Conservation (phyloP, 2,329 filamentous ascomycete species). For the Colletotrichum falcatum region DNA sequence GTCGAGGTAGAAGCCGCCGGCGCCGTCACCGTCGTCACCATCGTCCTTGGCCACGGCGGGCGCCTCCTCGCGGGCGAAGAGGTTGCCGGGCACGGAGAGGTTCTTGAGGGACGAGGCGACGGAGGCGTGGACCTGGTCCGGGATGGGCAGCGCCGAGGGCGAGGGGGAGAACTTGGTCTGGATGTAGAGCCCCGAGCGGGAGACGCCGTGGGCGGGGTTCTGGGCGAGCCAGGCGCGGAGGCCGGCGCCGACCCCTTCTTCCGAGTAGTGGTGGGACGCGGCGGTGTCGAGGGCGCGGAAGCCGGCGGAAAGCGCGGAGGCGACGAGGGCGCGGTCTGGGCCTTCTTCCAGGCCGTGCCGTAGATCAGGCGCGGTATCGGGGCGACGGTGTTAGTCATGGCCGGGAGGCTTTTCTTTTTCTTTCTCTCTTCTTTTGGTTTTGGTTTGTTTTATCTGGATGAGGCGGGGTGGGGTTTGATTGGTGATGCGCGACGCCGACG, state of each 20-base stretch:
- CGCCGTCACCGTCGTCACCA: too few species aligned
- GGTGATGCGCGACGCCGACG: neutral
- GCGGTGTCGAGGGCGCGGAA: constrained; percentile 84
- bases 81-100: constrained; percentile 57
- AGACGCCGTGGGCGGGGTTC: constrained; percentile 14
- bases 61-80: constrained; percentile 14
- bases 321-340: constrained; percentile 75
- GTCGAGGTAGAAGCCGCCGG: constrained; percentile 68
- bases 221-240: constrained; percentile 56
- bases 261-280: constrained; percentile 81
- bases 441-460: too few species aligned
- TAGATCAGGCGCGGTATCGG: constrained; percentile 72
- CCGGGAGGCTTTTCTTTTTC: neutral
- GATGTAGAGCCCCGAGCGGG: constrained; percentile 58
- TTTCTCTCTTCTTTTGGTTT: too few species aligned
- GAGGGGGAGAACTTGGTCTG: constrained; percentile 79
- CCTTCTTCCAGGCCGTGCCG: constrained; percentile 89
- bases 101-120: constrained; percentile 75
- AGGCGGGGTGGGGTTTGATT: neutral
- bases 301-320: constrained; percentile 73
- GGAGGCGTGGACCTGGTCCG: constrained; percentile 75
- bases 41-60: neutral
- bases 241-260: constrained; percentile 76
- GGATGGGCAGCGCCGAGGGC: constrained; percentile 60
- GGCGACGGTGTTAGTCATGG: constrained; percentile 18